Evolutionary conservation across 1,139 yeast species (phyloP).

Genomic region (Hanseniaspora uvarum): DNA sequence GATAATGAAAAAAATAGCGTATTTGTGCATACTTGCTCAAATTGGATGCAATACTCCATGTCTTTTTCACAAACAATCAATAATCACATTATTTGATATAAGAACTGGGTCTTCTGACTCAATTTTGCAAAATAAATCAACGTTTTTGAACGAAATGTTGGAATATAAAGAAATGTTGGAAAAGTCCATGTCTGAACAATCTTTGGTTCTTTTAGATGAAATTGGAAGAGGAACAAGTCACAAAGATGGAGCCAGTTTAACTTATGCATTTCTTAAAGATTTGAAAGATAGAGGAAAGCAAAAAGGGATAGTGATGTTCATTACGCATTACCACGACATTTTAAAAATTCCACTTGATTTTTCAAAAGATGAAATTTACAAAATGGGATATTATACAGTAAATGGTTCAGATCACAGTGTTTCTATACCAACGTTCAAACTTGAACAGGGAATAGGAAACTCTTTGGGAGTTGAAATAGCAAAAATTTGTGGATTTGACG

Average conservation of each 20-base stretch:
- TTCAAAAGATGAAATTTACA: conserved; percentile 43
- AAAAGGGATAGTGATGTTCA: conserved; percentile 58
- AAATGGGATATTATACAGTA: conserved; percentile 61
- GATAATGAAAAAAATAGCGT: conserved; percentile 40
- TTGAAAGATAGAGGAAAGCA: conserved; percentile 38
- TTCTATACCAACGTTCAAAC: conserved; percentile 51
- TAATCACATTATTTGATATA: conserved; percentile 37
- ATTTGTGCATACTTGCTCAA: conserved; percentile 41
- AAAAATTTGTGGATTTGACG: conserved; percentile 52
- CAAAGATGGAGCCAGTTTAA: conserved; percentile 78
- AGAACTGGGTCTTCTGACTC: conserved; percentile 41
- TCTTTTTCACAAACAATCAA: conserved; percentile 35
- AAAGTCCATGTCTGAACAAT: conserved; percentile 28
- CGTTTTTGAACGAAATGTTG: conserved; percentile 43
- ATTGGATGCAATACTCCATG: conserved; percentile 46
- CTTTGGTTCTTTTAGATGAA: conserved; percentile 42
- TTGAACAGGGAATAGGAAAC: conserved; percentile 51
- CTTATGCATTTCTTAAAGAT: conserved; percentile 62
- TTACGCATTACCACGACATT: conserved; percentile 79
- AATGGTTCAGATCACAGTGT: conserved; percentile 31
- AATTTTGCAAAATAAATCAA: conserved; percentile 36
- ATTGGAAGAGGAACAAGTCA: conserved; percentile 68
- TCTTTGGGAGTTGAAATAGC: conserved; percentile 79
- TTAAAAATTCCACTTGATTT: conserved; percentile 26
- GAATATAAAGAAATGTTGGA: conserved; percentile 38